Conservation (phyloP, 1,284 basidiomycete species). For the Pascua guehoae region DNA sequence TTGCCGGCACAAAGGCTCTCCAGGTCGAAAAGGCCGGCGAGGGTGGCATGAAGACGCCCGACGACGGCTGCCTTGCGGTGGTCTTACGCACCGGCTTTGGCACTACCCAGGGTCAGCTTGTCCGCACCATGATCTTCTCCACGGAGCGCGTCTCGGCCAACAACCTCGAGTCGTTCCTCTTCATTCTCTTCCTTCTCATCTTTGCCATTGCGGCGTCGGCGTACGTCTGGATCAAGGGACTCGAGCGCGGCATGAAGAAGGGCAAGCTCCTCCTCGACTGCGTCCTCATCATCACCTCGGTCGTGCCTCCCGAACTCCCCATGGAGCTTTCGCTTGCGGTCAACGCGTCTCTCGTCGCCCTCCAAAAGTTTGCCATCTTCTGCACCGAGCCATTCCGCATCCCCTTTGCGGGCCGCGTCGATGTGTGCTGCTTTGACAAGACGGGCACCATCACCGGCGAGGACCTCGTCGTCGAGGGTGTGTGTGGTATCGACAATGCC, state of each 20-base stretch:
- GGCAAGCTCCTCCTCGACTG: constrained; percentile 89
- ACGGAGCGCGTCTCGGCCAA: constrained; percentile 92
- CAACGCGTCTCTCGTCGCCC: constrained; percentile 85
- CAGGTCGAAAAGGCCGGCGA: constrained; percentile 59
- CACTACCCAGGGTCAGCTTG: constrained; percentile 90
- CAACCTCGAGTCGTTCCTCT: constrained; percentile 87
- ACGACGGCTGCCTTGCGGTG: constrained; percentile 82
- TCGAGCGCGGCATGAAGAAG: constrained; percentile 85
- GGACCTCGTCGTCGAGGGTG: constrained; percentile 87
- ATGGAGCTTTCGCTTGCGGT: constrained; percentile 95
- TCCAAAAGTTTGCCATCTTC: constrained; percentile 92
- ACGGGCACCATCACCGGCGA: constrained; percentile 95
- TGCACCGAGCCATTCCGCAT: constrained; percentile 97
- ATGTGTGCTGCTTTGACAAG: constrained; percentile 97
- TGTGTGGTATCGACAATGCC: constrained; percentile 68
- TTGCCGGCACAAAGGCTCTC: constrained; percentile 90
- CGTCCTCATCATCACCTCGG: constrained; percentile 88
- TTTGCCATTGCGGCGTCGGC: constrained; percentile 93
- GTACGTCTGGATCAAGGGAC: constrained; percentile 95
- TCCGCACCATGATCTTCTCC: constrained; percentile 95
- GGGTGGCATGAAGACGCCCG: constrained; percentile 58
- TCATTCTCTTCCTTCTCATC: constrained; percentile 91
- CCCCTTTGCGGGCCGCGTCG: constrained; percentile 85
- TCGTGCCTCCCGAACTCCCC: constrained; percentile 90
- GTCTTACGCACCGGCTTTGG: constrained; percentile 95